A percentile compares a stretch with the other conserved stretches of the same genome.
Conservation (phyloP, 495 filamentous ascomycete species). For the Aspergillus ellipticus region DNA sequence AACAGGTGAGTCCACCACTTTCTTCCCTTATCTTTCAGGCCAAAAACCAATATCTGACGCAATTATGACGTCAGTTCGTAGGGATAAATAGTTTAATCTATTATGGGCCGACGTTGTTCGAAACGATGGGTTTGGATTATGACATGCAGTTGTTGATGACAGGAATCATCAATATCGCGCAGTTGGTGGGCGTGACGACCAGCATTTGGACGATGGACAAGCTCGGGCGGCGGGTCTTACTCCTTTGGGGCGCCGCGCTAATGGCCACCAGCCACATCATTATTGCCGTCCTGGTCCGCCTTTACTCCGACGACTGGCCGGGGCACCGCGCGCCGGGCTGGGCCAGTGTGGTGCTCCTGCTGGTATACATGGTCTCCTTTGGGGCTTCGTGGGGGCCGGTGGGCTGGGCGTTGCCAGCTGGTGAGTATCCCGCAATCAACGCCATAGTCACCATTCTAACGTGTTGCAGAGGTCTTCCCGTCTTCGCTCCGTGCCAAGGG, state of each 20-base stretch:
- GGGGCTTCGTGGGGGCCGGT: conserved; percentile 47
- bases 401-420: conserved; percentile 44
- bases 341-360: conserved; percentile 43
- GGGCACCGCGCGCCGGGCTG: conserved; percentile 44
- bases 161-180: conserved; percentile 54
- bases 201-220: conserved; percentile 49
- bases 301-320: conserved; percentile 43
- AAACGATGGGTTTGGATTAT: conserved; percentile 53
- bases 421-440: conserved; percentile 8
- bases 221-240: conserved; percentile 43
- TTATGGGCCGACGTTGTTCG: conserved; percentile 55
- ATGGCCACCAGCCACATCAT: conserved; percentile 51
- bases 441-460: neutral
- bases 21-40: too few relatives aligned
- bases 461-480: conserved; percentile 43
- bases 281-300: conserved; percentile 46
- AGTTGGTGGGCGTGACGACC: conserved; percentile 46
- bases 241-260: conserved; percentile 41
- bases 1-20: conserved; percentile 33
- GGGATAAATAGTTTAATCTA: conserved; percentile 53
- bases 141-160: conserved; percentile 57
- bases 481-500: conserved; percentile 51
- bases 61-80: conserved; percentile 42
- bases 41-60: too few relatives aligned
- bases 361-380: conserved; percentile 49